A percentile compares a stretch with the other conserved stretches of the same genome.
Conservation (phyloP, 2,329 filamentous ascomycete genomes). For the Ascochyta lentis region DNA sequence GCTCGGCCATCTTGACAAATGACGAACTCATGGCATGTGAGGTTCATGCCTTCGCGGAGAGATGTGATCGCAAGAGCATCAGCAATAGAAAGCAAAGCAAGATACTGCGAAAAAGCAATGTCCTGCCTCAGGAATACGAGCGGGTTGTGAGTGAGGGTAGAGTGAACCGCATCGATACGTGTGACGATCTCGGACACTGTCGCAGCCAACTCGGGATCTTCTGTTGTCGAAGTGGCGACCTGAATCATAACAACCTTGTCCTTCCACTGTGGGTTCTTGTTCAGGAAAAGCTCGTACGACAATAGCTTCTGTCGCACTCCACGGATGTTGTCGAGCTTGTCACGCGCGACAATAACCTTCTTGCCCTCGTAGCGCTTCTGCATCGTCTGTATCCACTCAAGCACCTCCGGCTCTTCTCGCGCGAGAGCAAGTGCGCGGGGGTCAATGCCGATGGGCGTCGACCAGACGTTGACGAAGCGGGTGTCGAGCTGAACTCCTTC, state of each 20-base stretch:
- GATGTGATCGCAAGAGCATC: constrained; percentile 95
- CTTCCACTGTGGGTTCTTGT: constrained; percentile 88
- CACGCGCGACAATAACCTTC: constrained; percentile 87
- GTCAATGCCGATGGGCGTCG: constrained; percentile 89
- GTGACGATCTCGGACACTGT: constrained; percentile 94
- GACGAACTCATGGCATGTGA: constrained; percentile 93
- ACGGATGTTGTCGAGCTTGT: constrained; percentile 91
- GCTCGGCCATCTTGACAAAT: constrained; percentile 87
- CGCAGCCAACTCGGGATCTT: constrained; percentile 85
- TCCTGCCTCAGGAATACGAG: constrained; percentile 95
- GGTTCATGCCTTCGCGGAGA: constrained; percentile 95
- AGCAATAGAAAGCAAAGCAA: constrained; percentile 88
- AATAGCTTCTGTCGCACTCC: constrained; percentile 93
- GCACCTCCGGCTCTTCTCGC: constrained; percentile 74
- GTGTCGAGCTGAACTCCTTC: constrained; percentile 91
- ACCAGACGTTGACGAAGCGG: constrained; percentile 87
- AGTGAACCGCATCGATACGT: constrained; percentile 89
- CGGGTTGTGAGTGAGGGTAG: constrained; percentile 89
- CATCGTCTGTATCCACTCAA: constrained; percentile 79
- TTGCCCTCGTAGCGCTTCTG: constrained; percentile 86
- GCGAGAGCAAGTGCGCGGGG: constrained; percentile 75
- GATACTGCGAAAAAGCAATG: constrained; percentile 88
- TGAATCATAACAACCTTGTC: constrained; percentile 90
- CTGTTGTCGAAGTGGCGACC: constrained; percentile 87
- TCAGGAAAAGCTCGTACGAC: constrained; percentile 90